These are phyloP conservation scores for Aureobasidium sp. DNA, from an alignment of 2,329 filamentous ascomycete species.

Conservation along the genomic window DNA sequence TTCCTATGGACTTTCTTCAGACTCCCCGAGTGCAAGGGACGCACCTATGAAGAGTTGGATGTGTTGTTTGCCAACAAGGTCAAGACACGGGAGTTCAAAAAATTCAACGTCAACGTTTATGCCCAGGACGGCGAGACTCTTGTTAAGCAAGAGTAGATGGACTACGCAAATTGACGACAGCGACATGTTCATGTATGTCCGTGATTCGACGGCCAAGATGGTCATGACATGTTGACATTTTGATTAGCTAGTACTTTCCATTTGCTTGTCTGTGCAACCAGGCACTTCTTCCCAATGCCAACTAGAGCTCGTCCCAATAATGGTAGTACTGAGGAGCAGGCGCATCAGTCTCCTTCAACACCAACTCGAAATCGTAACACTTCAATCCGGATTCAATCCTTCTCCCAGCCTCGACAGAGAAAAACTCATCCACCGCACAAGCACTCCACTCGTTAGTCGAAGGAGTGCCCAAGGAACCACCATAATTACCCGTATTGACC, in stretches of 20 bases:
- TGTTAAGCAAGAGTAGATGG: neutral
- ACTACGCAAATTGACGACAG: neutral
- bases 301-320: neutral
- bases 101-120: slow-evolving; percentile 3
- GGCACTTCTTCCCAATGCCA: neutral
- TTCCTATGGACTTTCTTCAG: slow-evolving; percentile 31
- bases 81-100: slow-evolving; percentile 26
- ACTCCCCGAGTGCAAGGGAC: slow-evolving; percentile 32
- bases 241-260: neutral
- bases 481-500: neutral
- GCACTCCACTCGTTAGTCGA: neutral
- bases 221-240: neutral
- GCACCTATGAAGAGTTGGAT: slow-evolving; percentile 36
- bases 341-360: neutral
- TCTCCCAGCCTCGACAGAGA: neutral
- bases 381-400: neutral
- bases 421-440: neutral
- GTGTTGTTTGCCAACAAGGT: slow-evolving; percentile 33
- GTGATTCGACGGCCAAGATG: neutral
- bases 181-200: neutral
- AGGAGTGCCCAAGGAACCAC: neutral
- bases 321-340: neutral
- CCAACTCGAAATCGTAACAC: neutral
- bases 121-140: slow-evolving; percentile 1
- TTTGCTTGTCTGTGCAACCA: neutral